A percentile compares a stretch with the other conserved stretches of the same genome.
These are phyloP conservation scores for Paralagenidium karlingii DNA, from an alignment of 352 stramenopile genomes.

Conservation along the genomic window DNA sequence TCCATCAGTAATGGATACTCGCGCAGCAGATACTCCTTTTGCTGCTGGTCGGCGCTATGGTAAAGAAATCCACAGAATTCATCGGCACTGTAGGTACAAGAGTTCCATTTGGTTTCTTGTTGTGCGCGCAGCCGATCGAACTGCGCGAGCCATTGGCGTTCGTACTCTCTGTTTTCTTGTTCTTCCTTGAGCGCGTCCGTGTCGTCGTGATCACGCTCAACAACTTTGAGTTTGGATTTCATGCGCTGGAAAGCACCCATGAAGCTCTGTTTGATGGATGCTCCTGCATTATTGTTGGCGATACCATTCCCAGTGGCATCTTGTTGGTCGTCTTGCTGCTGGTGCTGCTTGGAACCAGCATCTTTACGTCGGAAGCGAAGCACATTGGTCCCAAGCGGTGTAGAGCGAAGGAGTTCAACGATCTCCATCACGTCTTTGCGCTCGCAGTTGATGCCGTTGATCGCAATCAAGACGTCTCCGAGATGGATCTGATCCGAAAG, in stretches of 20 bases:
- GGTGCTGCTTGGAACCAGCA: neutral
- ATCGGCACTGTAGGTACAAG: slow-evolving; percentile 47
- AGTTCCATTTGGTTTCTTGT: slow-evolving; percentile 41
- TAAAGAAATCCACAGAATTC: slow-evolving; percentile 57
- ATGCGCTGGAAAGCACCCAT: slow-evolving; percentile 40
- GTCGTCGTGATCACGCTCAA: slow-evolving; percentile 34
- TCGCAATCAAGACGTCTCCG: slow-evolving; percentile 15
- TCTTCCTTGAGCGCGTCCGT: slow-evolving; percentile 18
- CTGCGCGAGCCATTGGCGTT: slow-evolving; percentile 41
- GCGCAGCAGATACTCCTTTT: slow-evolving; percentile 23
- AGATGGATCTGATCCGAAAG: slow-evolving; percentile 12
- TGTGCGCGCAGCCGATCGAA: slow-evolving; percentile 32
- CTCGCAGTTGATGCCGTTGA: slow-evolving; percentile 18
- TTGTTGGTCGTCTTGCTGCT: neutral
- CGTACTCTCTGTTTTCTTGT: slow-evolving; percentile 27
- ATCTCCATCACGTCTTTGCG: slow-evolving; percentile 11
- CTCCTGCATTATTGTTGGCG: neutral
- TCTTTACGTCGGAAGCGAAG: no score
- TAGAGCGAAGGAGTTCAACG: slow-evolving; percentile 15
- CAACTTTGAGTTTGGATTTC: slow-evolving; percentile 36
- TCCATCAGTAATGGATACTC: slow-evolving; percentile 53
- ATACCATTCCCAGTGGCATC: neutral
- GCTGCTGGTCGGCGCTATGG: slow-evolving; percentile 26
- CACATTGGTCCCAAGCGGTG: slow-evolving; percentile 13
- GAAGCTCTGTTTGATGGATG: slow-evolving; percentile 19